Percentiles rank a stretch among this genome's conserved stretches.
Conservation (phyloP, 2,329 filamentous ascomycete species). For the Calonectria crousiana region DNA sequence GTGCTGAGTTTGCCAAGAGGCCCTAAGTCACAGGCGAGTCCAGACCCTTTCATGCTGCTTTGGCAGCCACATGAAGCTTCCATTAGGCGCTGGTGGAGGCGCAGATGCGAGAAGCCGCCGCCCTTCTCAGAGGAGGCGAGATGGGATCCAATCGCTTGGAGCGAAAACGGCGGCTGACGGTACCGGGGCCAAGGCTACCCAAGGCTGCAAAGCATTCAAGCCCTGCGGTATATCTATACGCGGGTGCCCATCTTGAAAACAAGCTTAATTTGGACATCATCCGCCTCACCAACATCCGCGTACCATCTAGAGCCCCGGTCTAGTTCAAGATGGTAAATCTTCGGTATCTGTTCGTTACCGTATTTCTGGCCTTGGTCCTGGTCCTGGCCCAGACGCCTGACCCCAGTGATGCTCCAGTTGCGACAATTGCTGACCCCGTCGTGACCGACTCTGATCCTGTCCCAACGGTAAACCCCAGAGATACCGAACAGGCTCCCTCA, state of each 20-base stretch:
- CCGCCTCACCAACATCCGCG: not conserved
- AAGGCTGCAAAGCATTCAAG: conserved; percentile 1
- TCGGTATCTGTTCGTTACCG: not conserved
- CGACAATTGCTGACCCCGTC: not conserved
- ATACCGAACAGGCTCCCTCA: not conserved
- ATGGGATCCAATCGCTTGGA: not conserved
- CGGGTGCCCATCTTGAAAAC: not conserved
- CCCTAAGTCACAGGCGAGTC: not conserved
- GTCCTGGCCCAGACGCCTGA: not conserved
- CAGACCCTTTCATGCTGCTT: not conserved
- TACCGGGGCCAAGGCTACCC: not conserved
- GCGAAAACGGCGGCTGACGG: not conserved
- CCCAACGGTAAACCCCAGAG: not conserved
- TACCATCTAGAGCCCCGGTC: not conserved
- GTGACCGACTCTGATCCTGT: not conserved
- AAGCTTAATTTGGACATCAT: not conserved
- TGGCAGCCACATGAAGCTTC: not conserved
- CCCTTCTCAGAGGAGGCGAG: not conserved
- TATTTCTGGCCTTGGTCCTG: not conserved
- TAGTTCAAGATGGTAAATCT: conserved; percentile 5
- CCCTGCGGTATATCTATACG: not conserved
- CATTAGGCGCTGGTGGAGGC: not conserved
- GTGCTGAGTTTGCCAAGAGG: conserved; percentile 1
- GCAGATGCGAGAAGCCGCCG: not conserved
- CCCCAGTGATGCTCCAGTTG: not conserved